A percentile compares a stretch with the other conserved stretches of the same genome.
Evolutionary conservation across 371 early-diverging fungal genomes (phyloP).

Genomic region (Saksenaea vasiformis): DNA sequence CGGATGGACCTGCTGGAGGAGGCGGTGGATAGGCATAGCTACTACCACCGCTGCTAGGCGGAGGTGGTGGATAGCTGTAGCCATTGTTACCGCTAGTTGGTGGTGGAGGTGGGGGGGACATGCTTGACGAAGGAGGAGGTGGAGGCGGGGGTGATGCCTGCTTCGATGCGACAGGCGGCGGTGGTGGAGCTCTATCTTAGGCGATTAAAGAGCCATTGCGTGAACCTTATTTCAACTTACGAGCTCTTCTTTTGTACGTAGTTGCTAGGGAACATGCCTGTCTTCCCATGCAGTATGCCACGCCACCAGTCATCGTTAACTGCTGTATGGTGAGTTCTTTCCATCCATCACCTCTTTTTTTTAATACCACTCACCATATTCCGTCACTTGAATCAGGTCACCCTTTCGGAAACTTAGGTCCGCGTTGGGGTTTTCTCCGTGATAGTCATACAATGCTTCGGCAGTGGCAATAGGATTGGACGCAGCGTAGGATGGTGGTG

Average conservation of each 20-base stretch:
- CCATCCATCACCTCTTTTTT: background rate
- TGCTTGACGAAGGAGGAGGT: slow-evolving; percentile 8
- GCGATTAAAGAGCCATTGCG: too few relatives aligned
- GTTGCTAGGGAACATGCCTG: slow-evolving; percentile 37
- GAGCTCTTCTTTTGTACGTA: slow-evolving; percentile 21
- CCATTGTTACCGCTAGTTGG: slow-evolving; percentile 8
- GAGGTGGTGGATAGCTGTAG: slow-evolving; percentile 15
- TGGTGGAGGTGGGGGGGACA: slow-evolving; percentile 6
- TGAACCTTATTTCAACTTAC: slow-evolving; percentile 12
- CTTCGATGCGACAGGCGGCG: slow-evolving; percentile 12
- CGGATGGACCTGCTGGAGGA: slow-evolving; percentile 7
- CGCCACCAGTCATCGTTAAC: slow-evolving; percentile 46
- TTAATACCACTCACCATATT: slow-evolving; percentile 15
- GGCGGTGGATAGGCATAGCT: slow-evolving; percentile 17
- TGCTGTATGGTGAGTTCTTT: background rate
- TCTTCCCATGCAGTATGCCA: slow-evolving; percentile 25
- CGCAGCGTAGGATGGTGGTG: slow-evolving; percentile 14
- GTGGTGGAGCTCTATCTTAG: slow-evolving; percentile 11
- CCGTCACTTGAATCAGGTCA: slow-evolving; percentile 21
- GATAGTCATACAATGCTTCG: slow-evolving; percentile 32
- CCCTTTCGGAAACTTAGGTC: slow-evolving; percentile 24
- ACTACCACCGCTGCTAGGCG: slow-evolving; percentile 8
- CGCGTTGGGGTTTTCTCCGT: slow-evolving; percentile 21
- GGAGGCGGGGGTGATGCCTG: slow-evolving; percentile 7
- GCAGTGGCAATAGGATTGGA: slow-evolving; percentile 14